Conservation (phyloP, 306 rosid genomes). For the Mucuna pruriens region DNA sequence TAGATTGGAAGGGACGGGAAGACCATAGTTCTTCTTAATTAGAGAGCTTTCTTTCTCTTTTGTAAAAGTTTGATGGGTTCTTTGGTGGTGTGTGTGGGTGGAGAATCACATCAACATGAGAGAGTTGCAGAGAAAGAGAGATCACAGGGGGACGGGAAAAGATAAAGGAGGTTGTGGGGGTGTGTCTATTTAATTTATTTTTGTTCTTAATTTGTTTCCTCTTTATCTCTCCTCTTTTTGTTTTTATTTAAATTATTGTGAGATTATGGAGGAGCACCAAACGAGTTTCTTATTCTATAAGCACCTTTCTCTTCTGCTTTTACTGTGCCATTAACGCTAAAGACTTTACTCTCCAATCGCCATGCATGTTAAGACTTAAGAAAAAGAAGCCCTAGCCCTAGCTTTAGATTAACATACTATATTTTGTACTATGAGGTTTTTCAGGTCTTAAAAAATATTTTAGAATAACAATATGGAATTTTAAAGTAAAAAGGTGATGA, state of each 20-base stretch:
- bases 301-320: slow-evolving; percentile 46
- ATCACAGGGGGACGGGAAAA: slow-evolving; percentile 61
- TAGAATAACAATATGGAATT: slow-evolving; percentile 35
- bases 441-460: slow-evolving; percentile 2
- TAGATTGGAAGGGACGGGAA: slow-evolving; percentile 79
- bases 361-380: slow-evolving; percentile 50
- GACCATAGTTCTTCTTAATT: slow-evolving; percentile 67
- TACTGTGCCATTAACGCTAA: slow-evolving; percentile 43
- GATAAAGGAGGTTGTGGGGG: slow-evolving; percentile 68
- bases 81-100: slow-evolving; percentile 60
- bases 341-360: slow-evolving; percentile 34
- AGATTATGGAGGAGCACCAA: slow-evolving; percentile 49
- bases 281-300: slow-evolving; percentile 52
- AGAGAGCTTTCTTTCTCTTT: slow-evolving; percentile 62
- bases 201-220: slow-evolving; percentile 38
- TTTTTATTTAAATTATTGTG: slow-evolving; percentile 52
- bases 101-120: slow-evolving; percentile 83
- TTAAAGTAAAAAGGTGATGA: slow-evolving; percentile 56
- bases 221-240: slow-evolving; percentile 45
- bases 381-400: slow-evolving; percentile 48
- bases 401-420: slow-evolving; percentile 2
- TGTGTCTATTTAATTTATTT: slow-evolving; percentile 47
- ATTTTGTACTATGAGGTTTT: slow-evolving; percentile 2
- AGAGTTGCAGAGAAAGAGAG: slow-evolving; percentile 62
- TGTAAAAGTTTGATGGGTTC: slow-evolving; percentile 70